Percentiles rank a stretch among this genome's conserved stretches.
Evolutionary conservation across 768 basidiomycete species (phyloP).

Genomic region (Artomyces pyxidatus): DNA sequence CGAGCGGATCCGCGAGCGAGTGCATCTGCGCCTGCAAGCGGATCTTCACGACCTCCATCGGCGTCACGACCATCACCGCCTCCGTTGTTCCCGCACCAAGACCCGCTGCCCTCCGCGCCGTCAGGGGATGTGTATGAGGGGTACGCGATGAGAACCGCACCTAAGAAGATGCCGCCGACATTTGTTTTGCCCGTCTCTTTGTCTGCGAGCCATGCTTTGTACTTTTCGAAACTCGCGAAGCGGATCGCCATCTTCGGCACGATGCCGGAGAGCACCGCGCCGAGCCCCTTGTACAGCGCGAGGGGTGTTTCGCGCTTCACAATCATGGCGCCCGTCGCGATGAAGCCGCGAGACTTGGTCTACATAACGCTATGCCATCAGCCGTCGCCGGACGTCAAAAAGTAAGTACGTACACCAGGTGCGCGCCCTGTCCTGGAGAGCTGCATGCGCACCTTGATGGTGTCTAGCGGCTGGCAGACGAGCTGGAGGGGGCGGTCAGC

Average conservation of each 20-base stretch:
- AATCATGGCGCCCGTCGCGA: slow-evolving; percentile 86
- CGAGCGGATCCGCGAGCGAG: slow-evolving; percentile 92
- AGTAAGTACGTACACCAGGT: slow-evolving; percentile 64
- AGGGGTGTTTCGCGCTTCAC: slow-evolving; percentile 87
- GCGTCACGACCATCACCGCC: slow-evolving; percentile 89
- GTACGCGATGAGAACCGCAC: slow-evolving; percentile 35
- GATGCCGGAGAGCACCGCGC: slow-evolving; percentile 93
- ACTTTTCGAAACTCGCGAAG: slow-evolving; percentile 95
- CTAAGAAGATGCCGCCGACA: slow-evolving; percentile 77
- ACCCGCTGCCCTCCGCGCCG: slow-evolving; percentile 51
- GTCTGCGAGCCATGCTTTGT: slow-evolving; percentile 78
- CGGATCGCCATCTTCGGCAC: slow-evolving; percentile 99
- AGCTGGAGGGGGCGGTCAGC: slow-evolving; percentile 33
- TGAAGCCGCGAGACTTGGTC: slow-evolving; percentile 89
- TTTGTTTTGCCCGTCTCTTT: slow-evolving; percentile 71
- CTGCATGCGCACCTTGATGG: slow-evolving; percentile 99
- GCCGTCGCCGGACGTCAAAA: neutral
- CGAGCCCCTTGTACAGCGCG: slow-evolving; percentile 96
- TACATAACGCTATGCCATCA: slow-evolving; percentile 24
- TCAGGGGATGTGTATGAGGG: neutral
- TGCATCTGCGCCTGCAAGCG: slow-evolving; percentile 96
- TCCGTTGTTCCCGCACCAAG: slow-evolving; percentile 94
- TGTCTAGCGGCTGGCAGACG: slow-evolving; percentile 89
- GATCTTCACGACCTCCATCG: slow-evolving; percentile 99
- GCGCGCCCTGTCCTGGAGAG: slow-evolving; percentile 71